phyloP scores from a whole-genome alignment of 1,284 basidiomycete genomes.

The Ceratobasidium sp. region DNA sequence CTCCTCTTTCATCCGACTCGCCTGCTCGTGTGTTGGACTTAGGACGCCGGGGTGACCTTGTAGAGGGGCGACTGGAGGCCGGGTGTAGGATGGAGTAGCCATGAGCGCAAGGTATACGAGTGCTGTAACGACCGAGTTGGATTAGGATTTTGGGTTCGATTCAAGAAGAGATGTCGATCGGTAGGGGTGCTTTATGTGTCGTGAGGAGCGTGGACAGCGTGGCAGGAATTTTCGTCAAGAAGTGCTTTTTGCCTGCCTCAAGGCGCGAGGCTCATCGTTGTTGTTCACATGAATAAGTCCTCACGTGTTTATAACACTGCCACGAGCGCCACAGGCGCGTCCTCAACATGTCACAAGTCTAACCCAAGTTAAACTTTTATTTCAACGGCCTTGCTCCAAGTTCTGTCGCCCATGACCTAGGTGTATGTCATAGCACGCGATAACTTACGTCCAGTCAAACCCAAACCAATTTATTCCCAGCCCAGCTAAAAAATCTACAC shows the following conservation, averaged over 20 bases:
- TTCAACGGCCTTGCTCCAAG: too few relatives aligned
- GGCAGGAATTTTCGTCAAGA: constrained; percentile 8
- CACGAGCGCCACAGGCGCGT: not conserved
- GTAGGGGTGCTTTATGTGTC: constrained; percentile 19
- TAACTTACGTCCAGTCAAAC: constrained; percentile 25
- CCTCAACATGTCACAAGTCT: not conserved
- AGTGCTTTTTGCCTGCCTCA: constrained; percentile 36
- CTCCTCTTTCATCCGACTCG: not conserved
- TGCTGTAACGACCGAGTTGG: not conserved
- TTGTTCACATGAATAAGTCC: not conserved
- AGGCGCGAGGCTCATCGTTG: constrained; percentile 28
- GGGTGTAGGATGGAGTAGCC: constrained; percentile 37
- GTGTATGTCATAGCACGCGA: not conserved
- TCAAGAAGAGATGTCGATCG: not conserved
- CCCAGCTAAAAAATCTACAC: constrained; percentile 44
- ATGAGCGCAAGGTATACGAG: constrained; percentile 9
- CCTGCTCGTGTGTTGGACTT: constrained; percentile 45
- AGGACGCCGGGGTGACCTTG: constrained; percentile 18
- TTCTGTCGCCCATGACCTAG: too few relatives aligned
- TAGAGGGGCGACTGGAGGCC: constrained; percentile 40
- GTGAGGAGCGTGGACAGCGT: constrained; percentile 39
- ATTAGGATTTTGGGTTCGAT: constrained; percentile 3
- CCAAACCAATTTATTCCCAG: constrained; percentile 44
- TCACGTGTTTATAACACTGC: constrained; percentile 40
- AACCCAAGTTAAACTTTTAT: constrained; percentile 8